Evolutionary conservation across 225 moss, liverwort and hornwort species (phyloP), one percentile per base, ranked within the genome.

Genomic region (Sphagnum contortum): DNA sequence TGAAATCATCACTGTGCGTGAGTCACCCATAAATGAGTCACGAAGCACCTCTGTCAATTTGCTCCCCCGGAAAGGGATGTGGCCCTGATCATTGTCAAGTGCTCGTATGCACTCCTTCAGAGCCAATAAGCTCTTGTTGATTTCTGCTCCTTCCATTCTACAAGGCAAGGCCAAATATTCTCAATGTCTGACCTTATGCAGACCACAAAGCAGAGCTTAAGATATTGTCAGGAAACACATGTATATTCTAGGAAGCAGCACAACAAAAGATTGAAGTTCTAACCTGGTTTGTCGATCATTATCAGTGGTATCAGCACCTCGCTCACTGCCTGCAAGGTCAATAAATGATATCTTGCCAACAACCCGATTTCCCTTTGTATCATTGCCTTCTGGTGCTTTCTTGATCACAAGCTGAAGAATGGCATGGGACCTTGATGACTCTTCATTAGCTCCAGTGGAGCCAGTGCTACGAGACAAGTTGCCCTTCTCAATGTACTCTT

Each of bases 111-210:
- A 96, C 85, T 96, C 96, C 76, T 96, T 96, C 80, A 96, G 74
- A 48, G 96, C 96, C 63, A 96, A 80, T 74, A 96, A 85, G 70
- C 96, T 96, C 77, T 96, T 96, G 68, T 96, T 96, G 68, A 96
- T 96, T 75, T 96, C 96, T 65, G 96, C 96, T 74, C 96, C 96
- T 80, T 96, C 96, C 96, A 96, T 92, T 69, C 96, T 96, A 70
- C 68, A 84, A 65, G 65, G 64, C 59, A 53, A 72, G 76, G 47
- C 6, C 53, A 71, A 12, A 63, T 66, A 46, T 55, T 50, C 29
- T 29, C 29, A 29, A 29, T 29, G 29, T 0, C 29, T 29, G 29
- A 29, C 29, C 29, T 29, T 29, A 29, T 29, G 29, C 29, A 29
- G 29, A 29, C 29, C 29, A 29, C 29, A 29, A 29, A 29, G 29